Conservation (phyloP, 2,329 filamentous ascomycete genomes). For the Exophiala aquamarina region DNA sequence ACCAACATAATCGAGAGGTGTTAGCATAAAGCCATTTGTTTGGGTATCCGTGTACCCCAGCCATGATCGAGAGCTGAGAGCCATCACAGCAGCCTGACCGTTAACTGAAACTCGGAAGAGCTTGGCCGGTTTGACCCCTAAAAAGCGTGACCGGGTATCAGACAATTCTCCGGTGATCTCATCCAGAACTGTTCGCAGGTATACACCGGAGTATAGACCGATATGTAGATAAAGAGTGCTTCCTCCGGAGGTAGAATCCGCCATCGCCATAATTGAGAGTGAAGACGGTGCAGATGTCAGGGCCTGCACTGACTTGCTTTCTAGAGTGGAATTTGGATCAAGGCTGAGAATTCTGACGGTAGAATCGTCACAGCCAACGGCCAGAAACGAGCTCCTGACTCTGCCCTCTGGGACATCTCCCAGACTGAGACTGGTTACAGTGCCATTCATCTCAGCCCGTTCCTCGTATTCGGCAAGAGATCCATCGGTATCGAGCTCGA, state of each 20-base stretch:
- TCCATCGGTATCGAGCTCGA: constrained; percentile 93
- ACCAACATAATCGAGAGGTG: constrained; percentile 81
- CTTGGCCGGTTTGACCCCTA: constrained; percentile 86
- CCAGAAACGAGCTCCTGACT: constrained; percentile 84
- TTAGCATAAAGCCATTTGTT: constrained; percentile 85
- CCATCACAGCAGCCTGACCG: constrained; percentile 79
- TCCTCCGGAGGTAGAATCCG: constrained; percentile 85
- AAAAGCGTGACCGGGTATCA: constrained; percentile 89
- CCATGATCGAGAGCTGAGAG: constrained; percentile 92
- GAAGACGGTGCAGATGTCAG: constrained; percentile 86
- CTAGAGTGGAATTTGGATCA: constrained; percentile 84
- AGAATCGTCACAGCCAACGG: constrained; percentile 94
- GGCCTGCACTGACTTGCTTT: constrained; percentile 92
- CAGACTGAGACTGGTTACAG: constrained; percentile 90
- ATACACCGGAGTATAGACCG: constrained; percentile 91
- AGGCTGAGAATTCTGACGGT: constrained; percentile 91
- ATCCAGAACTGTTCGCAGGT: constrained; percentile 90
- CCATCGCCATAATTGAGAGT: constrained; percentile 90
- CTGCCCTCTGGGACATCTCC: constrained; percentile 90
- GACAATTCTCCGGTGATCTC: constrained; percentile 94
- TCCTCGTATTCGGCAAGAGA: constrained; percentile 92
- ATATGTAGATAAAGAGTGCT: constrained; percentile 93
- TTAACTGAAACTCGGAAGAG: constrained; percentile 90
- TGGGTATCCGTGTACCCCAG: constrained; percentile 88
- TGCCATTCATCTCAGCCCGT: constrained; percentile 91